Evolutionary conservation across 441 rosid genomes (phyloP).

Genomic region (Oxalis stricta): DNA sequence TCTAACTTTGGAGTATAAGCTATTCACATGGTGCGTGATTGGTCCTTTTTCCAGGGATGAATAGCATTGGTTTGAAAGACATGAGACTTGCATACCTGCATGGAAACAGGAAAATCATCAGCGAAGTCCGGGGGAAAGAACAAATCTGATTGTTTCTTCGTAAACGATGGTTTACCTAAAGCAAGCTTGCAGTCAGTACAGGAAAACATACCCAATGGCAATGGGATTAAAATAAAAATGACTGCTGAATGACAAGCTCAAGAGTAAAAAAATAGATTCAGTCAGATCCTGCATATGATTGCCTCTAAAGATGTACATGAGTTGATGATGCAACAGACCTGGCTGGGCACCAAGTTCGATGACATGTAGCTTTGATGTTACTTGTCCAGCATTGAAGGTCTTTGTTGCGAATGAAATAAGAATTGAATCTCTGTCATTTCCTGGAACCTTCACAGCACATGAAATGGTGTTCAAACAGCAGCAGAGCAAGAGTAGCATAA

Average conservation of each 20-base stretch:
- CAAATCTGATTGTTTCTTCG: conserved; percentile 97
- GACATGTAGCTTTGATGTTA: conserved; percentile 85
- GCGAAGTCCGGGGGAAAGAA: conserved; percentile 99
- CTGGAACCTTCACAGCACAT: conserved; percentile 48
- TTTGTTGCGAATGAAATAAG: conserved; percentile 92
- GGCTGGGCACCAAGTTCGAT: conserved; percentile 99
- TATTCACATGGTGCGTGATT: no score
- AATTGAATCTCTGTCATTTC: conserved; percentile 87
- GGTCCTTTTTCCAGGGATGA: no score
- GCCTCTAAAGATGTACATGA: neutral
- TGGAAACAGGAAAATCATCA: conserved; percentile 98
- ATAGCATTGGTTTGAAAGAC: no score
- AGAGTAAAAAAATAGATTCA: no score
- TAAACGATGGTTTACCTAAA: conserved; percentile 83
- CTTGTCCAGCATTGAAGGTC: conserved; percentile 79
- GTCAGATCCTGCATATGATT: neutral
- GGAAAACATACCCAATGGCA: no score
- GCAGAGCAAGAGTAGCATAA: neutral
- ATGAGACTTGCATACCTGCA: conserved; percentile 78
- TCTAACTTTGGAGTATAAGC: no score
- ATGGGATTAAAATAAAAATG: neutral
- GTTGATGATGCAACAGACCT: conserved; percentile 22
- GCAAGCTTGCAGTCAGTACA: neutral
- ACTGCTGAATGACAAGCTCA: neutral
- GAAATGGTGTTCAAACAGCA: neutral